phyloP scores from a whole-genome alignment of 495 filamentous ascomycete genomes.

The Polyplosphaeria fusca region DNA sequence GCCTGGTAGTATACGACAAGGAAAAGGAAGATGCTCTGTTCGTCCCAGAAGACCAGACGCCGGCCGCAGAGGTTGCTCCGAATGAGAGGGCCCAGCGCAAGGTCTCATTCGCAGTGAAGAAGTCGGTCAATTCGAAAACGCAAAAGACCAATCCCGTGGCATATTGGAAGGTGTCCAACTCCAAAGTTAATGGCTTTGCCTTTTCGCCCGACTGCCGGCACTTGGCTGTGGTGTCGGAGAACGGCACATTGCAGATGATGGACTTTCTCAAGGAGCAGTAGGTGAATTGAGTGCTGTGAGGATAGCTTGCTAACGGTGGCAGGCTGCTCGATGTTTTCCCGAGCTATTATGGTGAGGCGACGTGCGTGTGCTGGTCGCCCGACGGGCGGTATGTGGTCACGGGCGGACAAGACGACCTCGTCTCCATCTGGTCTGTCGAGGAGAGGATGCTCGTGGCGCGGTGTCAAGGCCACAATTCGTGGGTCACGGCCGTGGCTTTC shows the following conservation, averaged over 20 bases:
- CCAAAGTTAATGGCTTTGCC: slow-evolving; percentile 81
- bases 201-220: slow-evolving; percentile 84
- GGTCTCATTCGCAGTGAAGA: slow-evolving; percentile 60
- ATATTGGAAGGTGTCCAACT: slow-evolving; percentile 84
- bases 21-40: slow-evolving; percentile 93
- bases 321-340: slow-evolving; percentile 81
- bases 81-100: slow-evolving; percentile 17
- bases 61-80: slow-evolving; percentile 4
- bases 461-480: slow-evolving; percentile 91
- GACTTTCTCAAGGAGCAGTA: slow-evolving; percentile 90
- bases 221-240: slow-evolving; percentile 89
- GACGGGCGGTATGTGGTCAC: slow-evolving; percentile 95
- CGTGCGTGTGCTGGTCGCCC: slow-evolving; percentile 94
- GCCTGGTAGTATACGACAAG: slow-evolving; percentile 95
- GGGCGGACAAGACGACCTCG: slow-evolving; percentile 91
- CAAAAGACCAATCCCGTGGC: slow-evolving; percentile 91
- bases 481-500: slow-evolving; percentile 90
- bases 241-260: slow-evolving; percentile 83
- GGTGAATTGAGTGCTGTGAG: too few relatives aligned
- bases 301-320: slow-evolving; percentile 9
- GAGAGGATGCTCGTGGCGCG: slow-evolving; percentile 84
- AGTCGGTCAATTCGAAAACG: slow-evolving; percentile 87
- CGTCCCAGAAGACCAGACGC: slow-evolving; percentile 49
- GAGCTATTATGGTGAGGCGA: slow-evolving; percentile 88
- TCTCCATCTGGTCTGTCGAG: slow-evolving; percentile 87